Evolutionary conservation across 305 asterid species (phyloP), one percentile per base, ranked within the genome.

Genomic region (Fraxinus sp.): DNA sequence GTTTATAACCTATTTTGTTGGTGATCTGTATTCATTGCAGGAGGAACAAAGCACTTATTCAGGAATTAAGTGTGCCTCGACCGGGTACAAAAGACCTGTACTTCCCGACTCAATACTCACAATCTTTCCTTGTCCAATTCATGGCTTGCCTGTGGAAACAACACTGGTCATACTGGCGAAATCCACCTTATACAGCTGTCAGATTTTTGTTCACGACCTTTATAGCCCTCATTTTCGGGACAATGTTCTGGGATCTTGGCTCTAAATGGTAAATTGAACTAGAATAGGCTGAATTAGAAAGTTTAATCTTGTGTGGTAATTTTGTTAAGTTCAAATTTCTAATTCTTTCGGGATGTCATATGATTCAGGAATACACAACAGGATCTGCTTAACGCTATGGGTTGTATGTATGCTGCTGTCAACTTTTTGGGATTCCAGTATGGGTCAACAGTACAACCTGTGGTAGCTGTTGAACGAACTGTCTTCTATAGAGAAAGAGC

Each of bases 401-500:
- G 95, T 20, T 83, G 91, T 11, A 89, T 92, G 95, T 92, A 73
- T 62, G 77, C 87, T 77, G 83, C 94, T 16, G 83, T 87, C 81
- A 52, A 68, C 36, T 92, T 92, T 74, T 55, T 92, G 80, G 95
- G 93, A 11, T 85, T 87, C 79, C 94, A 88, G 76, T 90, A 92
- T 14, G 86, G 88, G 30, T 85, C 94, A 1, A 81, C 94, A 5
- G 92, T 89, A 14, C 96, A 92, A 64, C 96, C 94, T 16, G 93
- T 92, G 3, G 93, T 89, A 68, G 88, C 91, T 16, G 78, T 86
- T 32, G 96, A 90, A 79, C 88, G 96, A 74, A 90, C 96, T 3
- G 94, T 92, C 33, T 90, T 87, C 79, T 92, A 92, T 62, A 78
- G 96, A 85, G 95, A 92, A 86, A 82, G 79, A 83, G 94, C 93